Base-by-base conservation (phyloP, 1,139 yeast genomes). In the Yamadazyma membranifaciens region DNA sequence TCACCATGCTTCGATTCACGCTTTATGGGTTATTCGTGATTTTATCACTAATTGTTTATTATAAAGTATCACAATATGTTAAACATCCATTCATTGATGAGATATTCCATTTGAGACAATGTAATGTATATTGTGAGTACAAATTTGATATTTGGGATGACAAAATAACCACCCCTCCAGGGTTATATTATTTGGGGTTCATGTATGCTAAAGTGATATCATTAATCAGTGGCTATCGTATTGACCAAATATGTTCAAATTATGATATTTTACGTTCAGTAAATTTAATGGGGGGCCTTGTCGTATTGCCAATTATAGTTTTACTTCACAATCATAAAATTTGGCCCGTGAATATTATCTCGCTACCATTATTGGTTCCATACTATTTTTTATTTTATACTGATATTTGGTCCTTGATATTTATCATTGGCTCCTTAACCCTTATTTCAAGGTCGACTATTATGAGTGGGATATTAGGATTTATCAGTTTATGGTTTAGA, bases 91-190 rank as follows among this genome's bases (percentile, higher is more conserved):
- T 69, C 52, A 75, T 78, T 35, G 98, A 92, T 63, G 98, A 92
- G 59, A 69, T 78, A 13, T 92, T 92, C 62, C 98, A 92, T 56
- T 69, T 87, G 27, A 79, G 83, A 6, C 98, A 92, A 63, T 82
- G 95, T 11, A 71, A 78, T 43, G 69, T 67, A 29, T 91, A 86
- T 56, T 78, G 88, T 46, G 52, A 62, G 1, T 83, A 83, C 10
- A 66, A 78, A 36, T 88, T 82, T 63, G 45, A 48, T 11, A 55
- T 67, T 1, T 92, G 98, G 97, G 92, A 92, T 59, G 73, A 81
- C 28, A 92, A 91, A 57, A 88, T 94, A 57, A 92, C 98, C 3
- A 92, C 98, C 0, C 98, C 98, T 1, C 98, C 98, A 1, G 99
- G 98, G 0, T 65, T 92, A 29, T 92, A 92, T 55, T 48, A 74